Evolutionary conservation across 2,329 filamentous ascomycete genomes (phyloP).

Genomic region (Xylariales sp.): DNA sequence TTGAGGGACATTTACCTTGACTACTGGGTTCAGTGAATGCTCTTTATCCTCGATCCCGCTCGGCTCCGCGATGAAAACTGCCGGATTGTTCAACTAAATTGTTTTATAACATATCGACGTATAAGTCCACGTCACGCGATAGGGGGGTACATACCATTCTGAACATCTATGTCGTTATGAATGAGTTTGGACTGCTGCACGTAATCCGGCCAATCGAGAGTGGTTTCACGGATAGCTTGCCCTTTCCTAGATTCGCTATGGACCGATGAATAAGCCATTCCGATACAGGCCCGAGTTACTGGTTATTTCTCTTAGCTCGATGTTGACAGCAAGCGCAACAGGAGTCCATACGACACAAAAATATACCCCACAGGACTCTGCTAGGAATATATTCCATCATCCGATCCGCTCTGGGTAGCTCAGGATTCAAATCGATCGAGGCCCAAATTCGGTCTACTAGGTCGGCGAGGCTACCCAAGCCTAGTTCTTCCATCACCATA

Average conservation of each 20-base stretch:
- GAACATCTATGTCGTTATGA: constrained; percentile 32
- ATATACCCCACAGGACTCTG: constrained; percentile 29
- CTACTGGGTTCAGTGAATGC: constrained; percentile 4
- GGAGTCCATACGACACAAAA: constrained; percentile 29
- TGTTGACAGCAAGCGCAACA: not conserved
- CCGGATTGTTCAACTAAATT: not conserved
- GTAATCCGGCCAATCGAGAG: accelerated
- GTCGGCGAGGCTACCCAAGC: constrained; percentile 4
- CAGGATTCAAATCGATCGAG: not conserved
- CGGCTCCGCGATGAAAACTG: constrained; percentile 25
- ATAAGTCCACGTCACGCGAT: not conserved
- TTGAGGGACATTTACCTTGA: constrained; percentile 18
- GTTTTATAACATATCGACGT: not conserved
- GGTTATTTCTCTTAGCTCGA: constrained; percentile 10
- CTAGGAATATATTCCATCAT: constrained; percentile 30
- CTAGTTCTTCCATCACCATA: constrained; percentile 29
- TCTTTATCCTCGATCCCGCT: not conserved
- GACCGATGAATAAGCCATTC: constrained; percentile 16
- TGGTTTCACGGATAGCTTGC: constrained; percentile 5
- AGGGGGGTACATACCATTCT: constrained; percentile 18
- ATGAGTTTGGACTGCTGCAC: not conserved
- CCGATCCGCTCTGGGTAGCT: accelerated
- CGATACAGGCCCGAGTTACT: constrained; percentile 28
- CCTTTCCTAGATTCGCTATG: not conserved
- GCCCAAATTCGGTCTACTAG: not conserved